These are phyloP conservation scores for Gastrodia elata DNA, from an alignment of 106 monocot species.

Conservation along the genomic window DNA sequence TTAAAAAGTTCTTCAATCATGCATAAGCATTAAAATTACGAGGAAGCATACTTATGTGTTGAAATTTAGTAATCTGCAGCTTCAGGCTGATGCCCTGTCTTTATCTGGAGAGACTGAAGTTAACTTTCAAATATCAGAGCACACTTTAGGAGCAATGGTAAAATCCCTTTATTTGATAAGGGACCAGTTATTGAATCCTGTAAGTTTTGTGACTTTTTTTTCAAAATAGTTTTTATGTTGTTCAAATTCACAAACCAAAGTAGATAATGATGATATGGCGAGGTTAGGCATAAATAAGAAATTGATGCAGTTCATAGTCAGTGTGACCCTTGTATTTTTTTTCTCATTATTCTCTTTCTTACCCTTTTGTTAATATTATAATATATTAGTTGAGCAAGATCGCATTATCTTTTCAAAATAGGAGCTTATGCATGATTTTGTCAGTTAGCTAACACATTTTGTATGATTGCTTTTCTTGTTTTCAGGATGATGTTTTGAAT, in stretches of 20 bases:
- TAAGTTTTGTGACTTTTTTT: constrained; percentile 9
- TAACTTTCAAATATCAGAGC: constrained; percentile 54
- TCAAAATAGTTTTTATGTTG: too few relatives aligned
- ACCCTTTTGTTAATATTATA: neutral
- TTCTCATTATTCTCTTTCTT: neutral
- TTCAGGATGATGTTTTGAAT: constrained; percentile 27
- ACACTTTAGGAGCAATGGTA: constrained; percentile 48
- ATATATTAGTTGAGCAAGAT: neutral
- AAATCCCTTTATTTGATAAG: constrained; percentile 48
- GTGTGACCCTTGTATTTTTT: too few relatives aligned
- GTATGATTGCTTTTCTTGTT: neutral
- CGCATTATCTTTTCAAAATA: neutral
- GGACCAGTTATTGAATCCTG: constrained; percentile 45
- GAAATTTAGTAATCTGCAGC: constrained; percentile 19
- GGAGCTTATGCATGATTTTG: neutral
- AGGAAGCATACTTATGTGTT: neutral
- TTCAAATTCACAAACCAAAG: too few relatives aligned
- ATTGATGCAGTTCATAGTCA: too few relatives aligned
- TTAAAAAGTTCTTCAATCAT: neutral
- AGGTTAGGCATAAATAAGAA: too few relatives aligned
- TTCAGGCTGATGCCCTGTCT: constrained; percentile 35
- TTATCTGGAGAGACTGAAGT: constrained; percentile 34
- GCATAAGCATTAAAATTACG: neutral
- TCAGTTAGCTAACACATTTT: neutral
- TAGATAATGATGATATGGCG: too few relatives aligned